These are phyloP conservation scores for Phaffia tasmanica DNA, from an alignment of 768 basidiomycete species.

Conservation along the genomic window DNA sequence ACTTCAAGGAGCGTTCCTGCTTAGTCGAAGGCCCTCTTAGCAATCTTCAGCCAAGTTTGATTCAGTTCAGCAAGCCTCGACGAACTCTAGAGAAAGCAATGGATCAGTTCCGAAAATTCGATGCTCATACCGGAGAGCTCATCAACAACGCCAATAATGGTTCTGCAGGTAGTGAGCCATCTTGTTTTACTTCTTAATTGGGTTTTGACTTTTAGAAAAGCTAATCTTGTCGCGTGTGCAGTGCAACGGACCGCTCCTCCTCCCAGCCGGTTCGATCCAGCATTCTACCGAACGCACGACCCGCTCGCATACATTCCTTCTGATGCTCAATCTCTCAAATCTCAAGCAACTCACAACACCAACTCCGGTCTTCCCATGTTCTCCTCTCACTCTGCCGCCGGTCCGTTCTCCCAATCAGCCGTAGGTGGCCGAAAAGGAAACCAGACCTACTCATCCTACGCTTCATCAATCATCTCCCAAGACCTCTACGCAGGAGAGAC, in stretches of 20 bases:
- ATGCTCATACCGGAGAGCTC: conserved; percentile 71
- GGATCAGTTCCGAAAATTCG: conserved; percentile 87
- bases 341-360: conserved; percentile 71
- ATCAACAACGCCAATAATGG: conserved; percentile 13
- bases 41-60: conserved; percentile 96
- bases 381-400: conserved; percentile 39
- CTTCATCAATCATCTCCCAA: conserved; percentile 66
- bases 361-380: conserved; percentile 85
- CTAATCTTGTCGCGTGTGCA: not conserved
- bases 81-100: conserved; percentile 76
- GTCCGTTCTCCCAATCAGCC: conserved; percentile 44
- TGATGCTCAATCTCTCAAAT: conserved; percentile 88
- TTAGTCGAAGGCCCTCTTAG: conserved; percentile 94
- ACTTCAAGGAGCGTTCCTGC: conserved; percentile 90
- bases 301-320: conserved; percentile 87
- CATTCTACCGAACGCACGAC: conserved; percentile 92
- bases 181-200: too few species aligned
- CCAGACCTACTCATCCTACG: conserved; percentile 25
- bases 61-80: conserved; percentile 96
- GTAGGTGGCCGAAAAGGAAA: conserved; percentile 16
- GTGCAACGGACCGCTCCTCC: conserved; percentile 4
- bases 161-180: conserved; percentile 8
- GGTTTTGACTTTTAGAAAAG: not conserved
- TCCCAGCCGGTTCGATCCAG: conserved; percentile 86
- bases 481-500: conserved; percentile 48